A percentile compares a stretch with the other conserved stretches of the same genome.
phyloP scores from a whole-genome alignment of 306 rosid species.

The Erythrophleum fordii region DNA sequence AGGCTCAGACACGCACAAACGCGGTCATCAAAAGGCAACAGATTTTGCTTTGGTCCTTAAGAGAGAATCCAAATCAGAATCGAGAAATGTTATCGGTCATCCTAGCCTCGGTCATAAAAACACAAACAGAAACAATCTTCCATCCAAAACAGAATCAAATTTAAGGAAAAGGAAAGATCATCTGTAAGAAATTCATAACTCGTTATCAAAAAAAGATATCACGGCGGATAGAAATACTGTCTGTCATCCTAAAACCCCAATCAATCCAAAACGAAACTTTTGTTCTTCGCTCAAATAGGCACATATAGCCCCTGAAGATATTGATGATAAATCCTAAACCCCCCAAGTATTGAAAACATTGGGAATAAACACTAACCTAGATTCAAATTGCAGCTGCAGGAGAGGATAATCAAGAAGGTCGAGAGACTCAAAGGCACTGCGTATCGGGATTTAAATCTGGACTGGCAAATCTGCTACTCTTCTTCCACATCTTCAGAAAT shows the following conservation, averaged over 20 bases:
- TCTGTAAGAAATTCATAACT: background rate
- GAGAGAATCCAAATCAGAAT: slow-evolving; percentile 44
- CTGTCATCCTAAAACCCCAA: background rate
- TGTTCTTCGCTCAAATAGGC: background rate
- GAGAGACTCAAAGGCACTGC: too few relatives aligned
- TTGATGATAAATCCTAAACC: too few relatives aligned
- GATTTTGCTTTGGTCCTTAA: slow-evolving; percentile 46
- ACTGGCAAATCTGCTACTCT: too few relatives aligned
- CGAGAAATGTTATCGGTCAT: slow-evolving; percentile 70
- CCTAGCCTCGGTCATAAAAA: slow-evolving; percentile 45
- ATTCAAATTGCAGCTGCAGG: too few relatives aligned
- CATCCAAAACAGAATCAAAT: background rate
- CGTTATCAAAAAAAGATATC: background rate
- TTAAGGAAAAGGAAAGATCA: background rate
- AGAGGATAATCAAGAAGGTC: too few relatives aligned
- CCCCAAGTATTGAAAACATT: too few relatives aligned
- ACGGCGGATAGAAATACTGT: background rate
- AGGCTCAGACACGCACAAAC: slow-evolving; percentile 90
- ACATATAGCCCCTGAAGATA: too few relatives aligned
- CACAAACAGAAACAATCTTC: background rate
- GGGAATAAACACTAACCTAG: too few relatives aligned
- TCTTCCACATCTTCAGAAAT: too few relatives aligned
- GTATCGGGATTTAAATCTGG: too few relatives aligned
- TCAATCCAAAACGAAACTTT: background rate
- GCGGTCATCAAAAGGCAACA: slow-evolving; percentile 56